Conservation (phyloP, 345 rosid species). For the Pugionium cornutum region DNA sequence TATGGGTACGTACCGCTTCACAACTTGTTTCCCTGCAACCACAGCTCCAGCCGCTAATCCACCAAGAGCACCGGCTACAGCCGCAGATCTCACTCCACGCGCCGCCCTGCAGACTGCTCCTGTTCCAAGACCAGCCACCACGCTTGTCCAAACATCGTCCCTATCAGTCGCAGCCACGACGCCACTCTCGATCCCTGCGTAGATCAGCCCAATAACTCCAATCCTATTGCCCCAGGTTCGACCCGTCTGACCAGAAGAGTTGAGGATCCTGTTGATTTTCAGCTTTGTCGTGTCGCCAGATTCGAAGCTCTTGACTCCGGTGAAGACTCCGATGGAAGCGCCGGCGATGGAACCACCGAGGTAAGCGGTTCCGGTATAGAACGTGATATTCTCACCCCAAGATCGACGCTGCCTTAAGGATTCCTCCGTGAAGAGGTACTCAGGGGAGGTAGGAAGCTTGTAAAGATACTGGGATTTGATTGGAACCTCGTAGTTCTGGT, state of each 20-base stretch:
- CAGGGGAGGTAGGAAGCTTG: constrained; percentile 89
- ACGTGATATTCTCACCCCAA: constrained; percentile 97
- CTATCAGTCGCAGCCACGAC: constrained; percentile 60
- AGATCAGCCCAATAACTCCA: constrained; percentile 76
- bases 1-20: constrained; percentile 81
- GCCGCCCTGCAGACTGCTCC: constrained; percentile 91
- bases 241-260: constrained; percentile 76
- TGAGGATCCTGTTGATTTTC: constrained; percentile 70
- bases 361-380: constrained; percentile 86
- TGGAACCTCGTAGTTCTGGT: constrained; percentile 61
- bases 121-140: constrained; percentile 86
- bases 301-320: constrained; percentile 69
- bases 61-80: constrained; percentile 94
- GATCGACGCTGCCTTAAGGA: constrained; percentile 85
- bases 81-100: constrained; percentile 88
- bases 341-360: constrained; percentile 68
- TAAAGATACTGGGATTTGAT: constrained; percentile 52
- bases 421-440: constrained; percentile 88
- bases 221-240: constrained; percentile 78
- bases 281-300: constrained; percentile 79
- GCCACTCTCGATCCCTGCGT: constrained; percentile 80
- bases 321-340: constrained; percentile 52
- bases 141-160: constrained; percentile 91
- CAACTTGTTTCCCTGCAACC: constrained; percentile 72
- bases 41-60: constrained; percentile 78